Conservation (phyloP, 805 yeast species). For the Monosporozyma solicola region DNA sequence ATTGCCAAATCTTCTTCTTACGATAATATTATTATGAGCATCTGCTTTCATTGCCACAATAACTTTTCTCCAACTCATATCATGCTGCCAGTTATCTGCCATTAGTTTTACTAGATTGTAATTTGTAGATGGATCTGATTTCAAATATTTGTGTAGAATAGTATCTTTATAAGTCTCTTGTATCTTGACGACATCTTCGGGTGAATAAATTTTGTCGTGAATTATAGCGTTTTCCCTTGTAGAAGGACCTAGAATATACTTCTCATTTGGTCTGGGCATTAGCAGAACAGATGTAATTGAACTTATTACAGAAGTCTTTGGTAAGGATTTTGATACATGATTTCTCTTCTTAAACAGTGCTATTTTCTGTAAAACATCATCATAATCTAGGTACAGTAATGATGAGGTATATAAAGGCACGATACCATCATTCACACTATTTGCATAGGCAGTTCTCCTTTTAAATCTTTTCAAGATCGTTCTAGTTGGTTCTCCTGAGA, state of each 20-base stretch:
- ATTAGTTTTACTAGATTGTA: conserved; percentile 71
- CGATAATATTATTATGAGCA: conserved; percentile 89
- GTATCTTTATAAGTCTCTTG: conserved; percentile 17
- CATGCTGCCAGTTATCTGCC: conserved; percentile 80
- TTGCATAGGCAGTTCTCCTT: conserved; percentile 65
- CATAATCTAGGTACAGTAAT: conserved; percentile 57
- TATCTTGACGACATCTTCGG: conserved; percentile 28
- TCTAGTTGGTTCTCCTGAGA: conserved; percentile 57
- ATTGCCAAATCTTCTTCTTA: conserved; percentile 76
- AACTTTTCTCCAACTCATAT: conserved; percentile 85
- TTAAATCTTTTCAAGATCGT: conserved; percentile 44
- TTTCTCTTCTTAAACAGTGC: conserved; percentile 18
- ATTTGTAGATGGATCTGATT: conserved; percentile 43
- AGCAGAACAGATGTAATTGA: conserved; percentile 51
- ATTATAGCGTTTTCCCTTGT: conserved; percentile 46
- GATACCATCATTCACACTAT: conserved; percentile 69
- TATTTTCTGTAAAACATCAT: conserved; percentile 31
- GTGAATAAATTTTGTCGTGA: conserved; percentile 52
- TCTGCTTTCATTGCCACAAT: conserved; percentile 79
- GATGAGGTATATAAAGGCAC: conserved; percentile 73
- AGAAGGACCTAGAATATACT: conserved; percentile 49
- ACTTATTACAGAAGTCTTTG: conserved; percentile 51
- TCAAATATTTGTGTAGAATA: conserved; percentile 10
- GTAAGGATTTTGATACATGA: conserved; percentile 2
- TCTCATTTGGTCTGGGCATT: conserved; percentile 53